Percentiles rank a stretch among this genome's conserved stretches.
Evolutionary conservation across 2,329 filamentous ascomycete species (phyloP).

Genomic region (Aspergillus uvarum): DNA sequence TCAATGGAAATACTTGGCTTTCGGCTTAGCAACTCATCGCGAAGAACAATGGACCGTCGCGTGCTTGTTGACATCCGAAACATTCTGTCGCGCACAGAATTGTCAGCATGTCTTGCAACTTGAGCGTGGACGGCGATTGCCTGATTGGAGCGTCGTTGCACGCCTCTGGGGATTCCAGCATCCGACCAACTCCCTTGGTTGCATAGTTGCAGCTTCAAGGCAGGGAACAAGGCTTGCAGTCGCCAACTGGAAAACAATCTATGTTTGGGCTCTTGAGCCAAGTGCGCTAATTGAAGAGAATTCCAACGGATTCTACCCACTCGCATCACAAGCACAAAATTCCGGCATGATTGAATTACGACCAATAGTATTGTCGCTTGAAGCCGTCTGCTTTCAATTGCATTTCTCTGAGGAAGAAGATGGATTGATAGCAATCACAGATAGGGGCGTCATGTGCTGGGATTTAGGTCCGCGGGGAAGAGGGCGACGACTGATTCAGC

Average conservation of each 20-base stretch:
- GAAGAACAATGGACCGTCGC: slow-evolving; percentile 37
- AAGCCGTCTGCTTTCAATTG: slow-evolving; percentile 42
- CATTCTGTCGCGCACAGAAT: slow-evolving; percentile 23
- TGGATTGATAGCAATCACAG: slow-evolving; percentile 43
- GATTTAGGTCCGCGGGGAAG: slow-evolving; percentile 33
- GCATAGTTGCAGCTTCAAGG: slow-evolving; percentile 38
- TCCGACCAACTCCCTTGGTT: slow-evolving; percentile 38
- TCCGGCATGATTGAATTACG: slow-evolving; percentile 30
- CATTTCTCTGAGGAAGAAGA: slow-evolving; percentile 37
- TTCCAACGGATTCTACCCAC: slow-evolving; percentile 33
- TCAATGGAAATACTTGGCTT: slow-evolving; percentile 42
- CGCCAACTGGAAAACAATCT: slow-evolving; percentile 43
- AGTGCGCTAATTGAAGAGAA: slow-evolving; percentile 35
- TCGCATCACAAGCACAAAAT: slow-evolving; percentile 23
- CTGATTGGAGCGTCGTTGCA: slow-evolving; percentile 38
- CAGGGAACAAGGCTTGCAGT: slow-evolving; percentile 42
- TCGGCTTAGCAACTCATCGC: slow-evolving; percentile 39
- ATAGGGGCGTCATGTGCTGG: slow-evolving; percentile 43
- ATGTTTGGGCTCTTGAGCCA: slow-evolving; percentile 43
- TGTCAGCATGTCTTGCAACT: slow-evolving; percentile 40
- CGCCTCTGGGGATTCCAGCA: slow-evolving; percentile 37
- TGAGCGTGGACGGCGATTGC: slow-evolving; percentile 41
- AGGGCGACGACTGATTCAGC: slow-evolving; percentile 18
- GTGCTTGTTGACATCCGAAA: slow-evolving; percentile 39
- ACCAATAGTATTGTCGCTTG: slow-evolving; percentile 34